Percentiles rank a stretch among this genome's conserved stretches.
These are phyloP conservation scores for Apiospora hydei DNA, from an alignment of 2,329 filamentous ascomycete genomes.

Conservation along the genomic window DNA sequence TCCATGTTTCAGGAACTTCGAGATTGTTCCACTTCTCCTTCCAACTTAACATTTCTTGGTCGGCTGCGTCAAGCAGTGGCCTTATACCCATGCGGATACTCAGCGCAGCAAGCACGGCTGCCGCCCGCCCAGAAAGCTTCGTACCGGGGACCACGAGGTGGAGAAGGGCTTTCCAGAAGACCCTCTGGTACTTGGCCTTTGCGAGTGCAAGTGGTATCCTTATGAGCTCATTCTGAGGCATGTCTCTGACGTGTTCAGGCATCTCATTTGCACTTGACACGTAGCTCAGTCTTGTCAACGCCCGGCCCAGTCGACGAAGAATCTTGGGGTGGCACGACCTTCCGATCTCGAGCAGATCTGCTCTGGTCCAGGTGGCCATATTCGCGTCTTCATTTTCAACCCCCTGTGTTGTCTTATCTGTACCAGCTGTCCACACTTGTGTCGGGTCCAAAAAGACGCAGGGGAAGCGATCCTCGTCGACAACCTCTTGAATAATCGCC, in stretches of 20 bases:
- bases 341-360: slow-evolving; percentile 58
- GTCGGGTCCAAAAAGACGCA: slow-evolving; percentile 60
- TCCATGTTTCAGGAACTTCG: slow-evolving; percentile 48
- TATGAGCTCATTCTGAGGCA: slow-evolving; percentile 43
- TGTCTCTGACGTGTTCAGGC: slow-evolving; percentile 50
- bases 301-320: slow-evolving; percentile 53
- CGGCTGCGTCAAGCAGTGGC: slow-evolving; percentile 44
- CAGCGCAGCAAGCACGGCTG: slow-evolving; percentile 55
- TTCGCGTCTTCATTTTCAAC: slow-evolving; percentile 34
- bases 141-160: slow-evolving; percentile 58
- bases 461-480: slow-evolving; percentile 49
- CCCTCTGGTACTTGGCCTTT: slow-evolving; percentile 40
- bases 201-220: slow-evolving; percentile 54
- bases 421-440: slow-evolving; percentile 41
- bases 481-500: slow-evolving; percentile 46
- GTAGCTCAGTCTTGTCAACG: slow-evolving; percentile 55
- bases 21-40: slow-evolving; percentile 55
- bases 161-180: slow-evolving; percentile 57
- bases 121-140: slow-evolving; percentile 51
- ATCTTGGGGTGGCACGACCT: slow-evolving; percentile 57
- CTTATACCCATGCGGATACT: slow-evolving; percentile 56
- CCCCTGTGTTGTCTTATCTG: slow-evolving; percentile 20
- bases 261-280: slow-evolving; percentile 48
- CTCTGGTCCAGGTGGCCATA: slow-evolving; percentile 48
- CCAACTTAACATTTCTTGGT: slow-evolving; percentile 50